phyloP scores from a whole-genome alignment of 2,329 filamentous ascomycete genomes.

The Paraphaeosphaeria minitans region DNA sequence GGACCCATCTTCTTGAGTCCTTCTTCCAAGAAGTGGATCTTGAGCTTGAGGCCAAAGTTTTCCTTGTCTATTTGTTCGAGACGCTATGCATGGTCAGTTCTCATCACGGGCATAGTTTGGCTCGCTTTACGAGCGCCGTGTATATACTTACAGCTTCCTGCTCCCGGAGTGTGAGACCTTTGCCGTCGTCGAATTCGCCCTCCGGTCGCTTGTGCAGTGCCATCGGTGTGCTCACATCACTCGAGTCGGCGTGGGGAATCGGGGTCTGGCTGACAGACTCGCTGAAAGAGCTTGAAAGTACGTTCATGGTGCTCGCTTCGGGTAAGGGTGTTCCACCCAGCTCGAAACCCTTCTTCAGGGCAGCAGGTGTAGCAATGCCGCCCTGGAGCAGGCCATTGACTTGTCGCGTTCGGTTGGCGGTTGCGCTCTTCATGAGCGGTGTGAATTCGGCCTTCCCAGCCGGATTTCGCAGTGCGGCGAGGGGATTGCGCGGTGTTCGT shows the following conservation, averaged over 20 bases:
- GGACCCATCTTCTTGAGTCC: slow-evolving; percentile 84
- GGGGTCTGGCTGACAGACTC: slow-evolving; percentile 72
- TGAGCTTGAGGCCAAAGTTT: slow-evolving; percentile 83
- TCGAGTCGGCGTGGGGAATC: slow-evolving; percentile 78
- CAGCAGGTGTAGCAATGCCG: slow-evolving; percentile 66
- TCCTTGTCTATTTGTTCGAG: slow-evolving; percentile 98
- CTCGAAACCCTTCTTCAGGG: slow-evolving; percentile 64
- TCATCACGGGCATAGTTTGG: not conserved
- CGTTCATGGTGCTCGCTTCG: slow-evolving; percentile 67
- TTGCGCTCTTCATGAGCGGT: slow-evolving; percentile 82
- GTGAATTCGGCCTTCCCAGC: slow-evolving; percentile 79
- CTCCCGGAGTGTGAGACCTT: slow-evolving; percentile 88
- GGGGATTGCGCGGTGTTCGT: slow-evolving; percentile 74
- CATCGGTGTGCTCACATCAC: slow-evolving; percentile 79
- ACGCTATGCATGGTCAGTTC: slow-evolving; percentile 51
- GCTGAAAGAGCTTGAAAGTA: slow-evolving; percentile 55
- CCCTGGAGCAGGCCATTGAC: slow-evolving; percentile 47
- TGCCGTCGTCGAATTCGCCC: slow-evolving; percentile 73
- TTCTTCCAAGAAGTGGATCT: slow-evolving; percentile 95
- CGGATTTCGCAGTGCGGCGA: slow-evolving; percentile 63
- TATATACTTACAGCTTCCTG: slow-evolving; percentile 76
- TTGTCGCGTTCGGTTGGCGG: slow-evolving; percentile 66
- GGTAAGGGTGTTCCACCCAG: slow-evolving; percentile 78
- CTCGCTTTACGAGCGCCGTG: not conserved
- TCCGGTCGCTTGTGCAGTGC: slow-evolving; percentile 70